These are phyloP conservation scores for Colletotrichum sojae DNA, from an alignment of 2,329 filamentous ascomycete genomes.

Conservation along the genomic window DNA sequence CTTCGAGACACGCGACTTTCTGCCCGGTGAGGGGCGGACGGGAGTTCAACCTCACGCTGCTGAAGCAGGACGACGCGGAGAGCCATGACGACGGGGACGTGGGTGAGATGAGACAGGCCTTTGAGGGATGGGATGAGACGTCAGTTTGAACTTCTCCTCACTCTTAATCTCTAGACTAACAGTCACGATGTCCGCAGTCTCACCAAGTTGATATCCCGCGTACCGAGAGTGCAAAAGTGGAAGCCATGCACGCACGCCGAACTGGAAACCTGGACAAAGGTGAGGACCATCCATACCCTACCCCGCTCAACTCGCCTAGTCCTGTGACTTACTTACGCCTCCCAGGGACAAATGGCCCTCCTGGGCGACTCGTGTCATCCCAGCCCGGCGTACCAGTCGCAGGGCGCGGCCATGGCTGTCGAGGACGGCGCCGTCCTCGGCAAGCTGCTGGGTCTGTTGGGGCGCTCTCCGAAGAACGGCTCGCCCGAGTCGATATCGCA, in stretches of 20 bases:
- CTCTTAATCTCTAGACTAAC: background rate
- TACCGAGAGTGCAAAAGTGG: slow-evolving; percentile 34
- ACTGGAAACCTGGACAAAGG: slow-evolving; percentile 19
- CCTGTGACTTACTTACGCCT: no score
- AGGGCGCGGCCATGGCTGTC: slow-evolving; percentile 46
- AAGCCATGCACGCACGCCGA: slow-evolving; percentile 20
- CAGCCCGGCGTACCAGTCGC: slow-evolving; percentile 45
- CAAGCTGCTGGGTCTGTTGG: slow-evolving; percentile 46
- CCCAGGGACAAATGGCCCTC: slow-evolving; percentile 34
- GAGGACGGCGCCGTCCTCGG: slow-evolving; percentile 46
- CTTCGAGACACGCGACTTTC: slow-evolving; percentile 4
- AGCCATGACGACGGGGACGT: background rate
- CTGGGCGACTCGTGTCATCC: slow-evolving; percentile 41
- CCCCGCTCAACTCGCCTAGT: no score
- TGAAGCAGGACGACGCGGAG: slow-evolving; percentile 1
- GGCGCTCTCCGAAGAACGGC: background rate
- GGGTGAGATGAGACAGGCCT: slow-evolving; percentile 30
- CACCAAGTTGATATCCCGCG: slow-evolving; percentile 24
- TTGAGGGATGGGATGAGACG: slow-evolving; percentile 31
- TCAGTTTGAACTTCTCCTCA: background rate
- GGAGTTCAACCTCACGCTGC: slow-evolving; percentile 29
- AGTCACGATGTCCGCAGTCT: background rate
- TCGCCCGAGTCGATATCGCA: slow-evolving; percentile 1
- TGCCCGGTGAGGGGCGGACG: slow-evolving; percentile 25
- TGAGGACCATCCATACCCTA: background rate